Base-by-base conservation (phyloP, 352 stramenopile species). In the Pilasporangium apinafurcum region DNA sequence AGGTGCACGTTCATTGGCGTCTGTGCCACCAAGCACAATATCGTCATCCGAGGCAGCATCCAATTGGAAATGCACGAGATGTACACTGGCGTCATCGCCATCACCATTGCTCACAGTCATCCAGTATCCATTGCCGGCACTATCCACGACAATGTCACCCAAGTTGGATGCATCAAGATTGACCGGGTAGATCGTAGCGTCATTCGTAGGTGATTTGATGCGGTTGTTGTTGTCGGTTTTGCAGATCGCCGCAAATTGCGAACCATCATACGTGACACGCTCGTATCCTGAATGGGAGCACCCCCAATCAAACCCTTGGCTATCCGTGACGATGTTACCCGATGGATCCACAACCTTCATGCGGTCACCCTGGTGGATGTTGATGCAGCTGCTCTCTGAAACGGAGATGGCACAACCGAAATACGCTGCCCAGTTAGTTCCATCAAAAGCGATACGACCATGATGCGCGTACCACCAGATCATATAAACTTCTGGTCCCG, bases 181-280 rank as follows among this genome's bases (percentile, higher is more conserved):
- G 20, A 84, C 71, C 0, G 67, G 68, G 53, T 81, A 80, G 54
- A 83, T 72, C 8, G 70, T 83, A 1, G 66, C 54, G 28, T 42
- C 62, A 44, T 59, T 71, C 35, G 69, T 70, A n/a, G 65, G 67
- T 37, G 68, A 69, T 49, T 81, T 83, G 62, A 83, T 80, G 48
- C 70, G 70, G 62, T 83, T 80, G 56, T 76, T 80, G 62, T 52
- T 79, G 67, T 83, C 70, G 21, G 70, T 83, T 62, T 80, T 83
- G 26, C 71, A 78, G 45, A 81, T 79, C 32, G 56, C 60, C 14
- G 65, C 68, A 41, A 70, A 81, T 28, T 65, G 45, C 13, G 68
- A 51, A 32, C 56, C 59, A 51, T 78, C 68, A 48, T 73, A 82
- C 42, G 68, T 63, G 48, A 82, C 63, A 22, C 68, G 68, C 49